Conservation (phyloP, 805 yeast genomes). For the Wickerhamomyces alni region DNA sequence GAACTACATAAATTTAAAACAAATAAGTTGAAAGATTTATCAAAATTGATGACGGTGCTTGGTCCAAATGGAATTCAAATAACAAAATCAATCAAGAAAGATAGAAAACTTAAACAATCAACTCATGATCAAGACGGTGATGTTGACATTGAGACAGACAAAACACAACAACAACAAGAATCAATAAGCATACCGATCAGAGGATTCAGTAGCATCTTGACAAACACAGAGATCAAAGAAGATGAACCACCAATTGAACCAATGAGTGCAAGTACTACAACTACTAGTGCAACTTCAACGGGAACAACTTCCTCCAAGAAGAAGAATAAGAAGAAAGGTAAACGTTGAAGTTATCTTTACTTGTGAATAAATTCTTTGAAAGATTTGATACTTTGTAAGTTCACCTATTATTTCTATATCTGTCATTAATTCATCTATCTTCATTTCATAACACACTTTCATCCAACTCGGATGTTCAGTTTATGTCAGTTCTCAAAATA, state of each 20-base stretch:
- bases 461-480: too few species aligned
- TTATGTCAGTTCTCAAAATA: too few species aligned
- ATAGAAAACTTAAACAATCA: neutral
- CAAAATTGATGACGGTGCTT: slow-evolving; percentile 62
- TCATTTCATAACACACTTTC: too few species aligned
- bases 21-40: slow-evolving; percentile 58
- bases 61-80: slow-evolving; percentile 55
- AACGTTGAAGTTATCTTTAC: too few species aligned
- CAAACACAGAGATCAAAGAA: slow-evolving; percentile 19
- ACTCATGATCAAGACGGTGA: neutral
- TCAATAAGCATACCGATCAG: slow-evolving; percentile 6
- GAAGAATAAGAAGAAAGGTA: slow-evolving; percentile 22
- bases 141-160: neutral
- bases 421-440: too few species aligned
- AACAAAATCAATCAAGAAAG: slow-evolving; percentile 2
- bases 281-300: neutral
- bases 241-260: slow-evolving; percentile 4
- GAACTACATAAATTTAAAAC: slow-evolving; percentile 53
- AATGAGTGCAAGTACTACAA: slow-evolving; percentile 1
- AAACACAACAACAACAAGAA: neutral
- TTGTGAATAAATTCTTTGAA: too few species aligned
- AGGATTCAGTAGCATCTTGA: slow-evolving; percentile 19
- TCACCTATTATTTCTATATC: too few species aligned
- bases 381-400: too few species aligned
- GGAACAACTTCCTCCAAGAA: slow-evolving; percentile 9